Conservation (phyloP, 2,329 filamentous ascomycete species). For the Polytolypa hystricis region DNA sequence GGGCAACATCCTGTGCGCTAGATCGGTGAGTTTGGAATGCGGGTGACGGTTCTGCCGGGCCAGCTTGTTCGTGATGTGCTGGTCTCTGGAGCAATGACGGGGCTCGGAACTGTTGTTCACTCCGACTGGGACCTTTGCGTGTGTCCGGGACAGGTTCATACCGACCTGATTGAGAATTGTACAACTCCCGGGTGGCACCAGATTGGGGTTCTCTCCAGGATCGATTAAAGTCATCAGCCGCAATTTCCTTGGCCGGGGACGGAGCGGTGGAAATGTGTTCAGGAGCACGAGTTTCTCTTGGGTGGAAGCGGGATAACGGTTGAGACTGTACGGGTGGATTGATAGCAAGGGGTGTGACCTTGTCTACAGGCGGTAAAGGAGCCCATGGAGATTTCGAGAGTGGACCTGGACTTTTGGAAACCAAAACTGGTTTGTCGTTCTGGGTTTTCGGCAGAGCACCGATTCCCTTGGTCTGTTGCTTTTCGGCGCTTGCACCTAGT, state of each 20-base stretch:
- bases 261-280: slow-evolving; percentile 45
- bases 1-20: slow-evolving; percentile 46
- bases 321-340: slow-evolving; percentile 41
- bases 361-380: slow-evolving; percentile 71
- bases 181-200: slow-evolving; percentile 62
- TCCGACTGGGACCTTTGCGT: slow-evolving; percentile 57
- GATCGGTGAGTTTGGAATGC: slow-evolving; percentile 73
- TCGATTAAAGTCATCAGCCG: slow-evolving; percentile 85
- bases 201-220: slow-evolving; percentile 60
- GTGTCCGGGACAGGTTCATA: slow-evolving; percentile 77
- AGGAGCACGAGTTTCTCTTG: slow-evolving; percentile 46
- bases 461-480: slow-evolving; percentile 32
- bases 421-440: slow-evolving; percentile 42
- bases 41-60: slow-evolving; percentile 70
- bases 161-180: slow-evolving; percentile 87
- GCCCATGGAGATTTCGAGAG: slow-evolving; percentile 90
- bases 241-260: slow-evolving; percentile 64
- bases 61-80: slow-evolving; percentile 47
- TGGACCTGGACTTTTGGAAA: slow-evolving; percentile 37
- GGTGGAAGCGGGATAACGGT: slow-evolving; percentile 39
- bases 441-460: slow-evolving; percentile 38
- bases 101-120: slow-evolving; percentile 57
- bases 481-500: slow-evolving; percentile 36
- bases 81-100: slow-evolving; percentile 70
- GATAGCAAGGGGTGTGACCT: slow-evolving; percentile 56